Evolutionary conservation across 768 basidiomycete genomes (phyloP), one percentile per base, ranked within the genome.

Genomic region (Tephrocybe sp.): DNA sequence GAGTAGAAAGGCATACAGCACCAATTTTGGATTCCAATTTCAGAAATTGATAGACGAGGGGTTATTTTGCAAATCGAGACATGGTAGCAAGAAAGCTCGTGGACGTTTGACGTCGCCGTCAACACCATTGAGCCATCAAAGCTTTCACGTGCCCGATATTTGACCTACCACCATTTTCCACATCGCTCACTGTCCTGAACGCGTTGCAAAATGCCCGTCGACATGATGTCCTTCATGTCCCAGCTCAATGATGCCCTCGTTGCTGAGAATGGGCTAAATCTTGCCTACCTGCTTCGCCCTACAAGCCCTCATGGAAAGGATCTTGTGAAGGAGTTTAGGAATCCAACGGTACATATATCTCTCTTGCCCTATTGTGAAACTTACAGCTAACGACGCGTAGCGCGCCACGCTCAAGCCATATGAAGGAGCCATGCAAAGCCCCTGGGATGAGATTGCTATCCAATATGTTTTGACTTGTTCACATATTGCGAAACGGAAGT

Each of bases 361-460:
- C 48, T 58, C 5, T 38, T 25, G 37, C 20, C 1, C 17, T 5
- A 21, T 30, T 18, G 8, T 20, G 26, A 26, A 23, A 15, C 23
- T 9, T 15, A 32, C 15, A 39, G 24, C 17, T 40, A 2, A 4
- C 32, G 9, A 23, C 18, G 15, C 15, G 37, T 26, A 78, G 76
- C 70, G 70, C 28, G 61, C 62, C 20, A 68, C 68, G 14, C 63
- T 81, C 47, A 68, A 66, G 34, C 61, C 58, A 30, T 88, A 86
- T 60, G 76, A 84, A 59, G 86, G 83, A 9, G 78, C 77, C 48
- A 80, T 93, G 62, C 76, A 80, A 49, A 71, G 67, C 41, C 92
- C 92, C 5, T 94, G 91, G 90, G 90, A 91, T 55, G 91, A 93
- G 46, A 86, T 94, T 58, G 83, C 88, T 7, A 81, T 92, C 43